Percentiles rank a stretch among this genome's conserved stretches.
These are phyloP conservation scores for Verticillium longisporum DNA, from an alignment of 2,329 filamentous ascomycete species.

Conservation along the genomic window DNA sequence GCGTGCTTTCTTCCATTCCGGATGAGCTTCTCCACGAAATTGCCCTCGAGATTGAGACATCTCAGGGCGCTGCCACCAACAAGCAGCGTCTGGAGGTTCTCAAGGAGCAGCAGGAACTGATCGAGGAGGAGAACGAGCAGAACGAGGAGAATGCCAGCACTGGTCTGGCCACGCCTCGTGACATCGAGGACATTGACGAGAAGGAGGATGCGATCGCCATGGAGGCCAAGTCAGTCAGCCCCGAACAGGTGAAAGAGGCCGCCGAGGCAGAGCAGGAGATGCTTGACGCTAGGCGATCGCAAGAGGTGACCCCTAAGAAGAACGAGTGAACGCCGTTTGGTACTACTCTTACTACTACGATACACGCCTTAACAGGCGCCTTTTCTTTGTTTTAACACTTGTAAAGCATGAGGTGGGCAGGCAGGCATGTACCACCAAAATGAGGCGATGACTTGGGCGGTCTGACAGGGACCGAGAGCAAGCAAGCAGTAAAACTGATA, in stretches of 20 bases:
- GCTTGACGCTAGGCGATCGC: constrained; percentile 16
- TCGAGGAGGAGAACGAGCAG: constrained; percentile 94
- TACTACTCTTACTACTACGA: background rate
- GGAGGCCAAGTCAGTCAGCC: constrained; percentile 33
- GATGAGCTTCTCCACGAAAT: constrained; percentile 99
- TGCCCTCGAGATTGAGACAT: constrained; percentile 93
- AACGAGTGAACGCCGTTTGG: constrained; percentile 15
- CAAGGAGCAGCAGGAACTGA: constrained; percentile 96
- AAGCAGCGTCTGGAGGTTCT: constrained; percentile 97
- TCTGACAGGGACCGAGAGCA: constrained; percentile 7
- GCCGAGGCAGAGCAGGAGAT: constrained; percentile 32
- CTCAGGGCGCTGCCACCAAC: constrained; percentile 95
- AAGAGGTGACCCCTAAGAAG: constrained; percentile 21
- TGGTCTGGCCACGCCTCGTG: constrained; percentile 69
- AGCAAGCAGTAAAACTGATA: constrained; percentile 9
- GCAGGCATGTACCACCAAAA: constrained; percentile 12
- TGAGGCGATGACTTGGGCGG: constrained; percentile 1
- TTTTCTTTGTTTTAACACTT: constrained; percentile 9
- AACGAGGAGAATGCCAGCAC: constrained; percentile 72
- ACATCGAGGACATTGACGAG: constrained; percentile 90
- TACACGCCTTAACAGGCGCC: constrained; percentile 16
- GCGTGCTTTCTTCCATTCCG: constrained; percentile 88
- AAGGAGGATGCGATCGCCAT: constrained; percentile 67
- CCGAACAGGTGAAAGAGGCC: constrained; percentile 22
- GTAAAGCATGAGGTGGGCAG: constrained; percentile 11